phyloP scores from a whole-genome alignment of 495 filamentous ascomycete species.

The Penicillium steckii region DNA sequence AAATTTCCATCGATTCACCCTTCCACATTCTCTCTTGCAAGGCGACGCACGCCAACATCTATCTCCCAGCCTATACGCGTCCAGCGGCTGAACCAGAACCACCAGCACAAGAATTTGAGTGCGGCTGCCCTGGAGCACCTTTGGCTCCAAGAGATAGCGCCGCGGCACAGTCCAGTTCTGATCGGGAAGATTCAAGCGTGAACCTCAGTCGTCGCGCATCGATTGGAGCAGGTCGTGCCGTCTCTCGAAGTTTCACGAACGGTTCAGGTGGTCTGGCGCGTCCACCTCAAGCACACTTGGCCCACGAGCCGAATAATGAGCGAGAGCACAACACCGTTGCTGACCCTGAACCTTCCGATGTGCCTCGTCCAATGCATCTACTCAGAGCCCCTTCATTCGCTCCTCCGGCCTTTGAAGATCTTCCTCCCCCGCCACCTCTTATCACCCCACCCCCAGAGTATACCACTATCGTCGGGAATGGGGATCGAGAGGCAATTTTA shows the following conservation, averaged over 20 bases:
- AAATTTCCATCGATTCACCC: constrained; percentile 98
- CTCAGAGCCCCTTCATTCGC: constrained; percentile 85
- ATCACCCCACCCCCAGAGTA: constrained; percentile 89
- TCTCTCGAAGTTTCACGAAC: constrained; percentile 47
- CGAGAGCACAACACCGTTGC: neutral
- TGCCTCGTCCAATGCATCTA: constrained; percentile 77
- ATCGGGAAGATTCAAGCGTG: constrained; percentile 22
- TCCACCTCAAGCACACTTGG: constrained; percentile 49
- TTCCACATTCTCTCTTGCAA: constrained; percentile 95
- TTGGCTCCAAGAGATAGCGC: constrained; percentile 36
- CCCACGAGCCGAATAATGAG: constrained; percentile 39
- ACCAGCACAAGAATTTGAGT: constrained; percentile 56
- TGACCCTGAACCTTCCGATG: constrained; percentile 11
- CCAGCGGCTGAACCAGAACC: constrained; percentile 49
- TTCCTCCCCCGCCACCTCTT: constrained; percentile 79
- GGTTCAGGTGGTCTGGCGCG: constrained; percentile 45
- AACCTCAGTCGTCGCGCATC: constrained; percentile 17
- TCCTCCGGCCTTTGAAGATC: constrained; percentile 86
- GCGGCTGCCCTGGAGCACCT: constrained; percentile 74
- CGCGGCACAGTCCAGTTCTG: constrained; percentile 34
- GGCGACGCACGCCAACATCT: constrained; percentile 87
- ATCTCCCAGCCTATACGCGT: constrained; percentile 79
- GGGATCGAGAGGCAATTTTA: constrained; percentile 69
- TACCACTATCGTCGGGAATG: constrained; percentile 75
- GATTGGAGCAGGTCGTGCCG: constrained; percentile 19